A percentile compares a stretch with the other conserved stretches of the same genome.
Evolutionary conservation across 305 asterid genomes (phyloP).

Genomic region (Galium porrigens): DNA sequence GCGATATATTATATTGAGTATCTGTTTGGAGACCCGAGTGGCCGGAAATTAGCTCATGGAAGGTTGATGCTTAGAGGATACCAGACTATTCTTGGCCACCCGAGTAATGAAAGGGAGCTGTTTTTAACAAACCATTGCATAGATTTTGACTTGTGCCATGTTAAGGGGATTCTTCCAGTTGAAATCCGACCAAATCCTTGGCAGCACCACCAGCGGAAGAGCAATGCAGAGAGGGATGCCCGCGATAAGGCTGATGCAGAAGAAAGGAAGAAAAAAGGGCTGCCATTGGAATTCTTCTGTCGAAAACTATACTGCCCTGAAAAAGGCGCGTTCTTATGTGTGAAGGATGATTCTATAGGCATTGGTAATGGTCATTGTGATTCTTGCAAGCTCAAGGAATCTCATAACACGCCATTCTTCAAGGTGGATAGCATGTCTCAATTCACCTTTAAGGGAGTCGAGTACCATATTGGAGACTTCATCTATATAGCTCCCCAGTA

Average conservation of each 20-base stretch:
- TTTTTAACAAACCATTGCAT: slow-evolving; percentile 19
- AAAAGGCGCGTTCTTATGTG: slow-evolving; percentile 17
- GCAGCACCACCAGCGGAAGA: slow-evolving; percentile 9
- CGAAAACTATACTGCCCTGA: slow-evolving; percentile 19
- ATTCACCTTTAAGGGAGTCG: slow-evolving; percentile 14
- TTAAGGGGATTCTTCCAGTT: background rate
- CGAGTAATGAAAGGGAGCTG: slow-evolving; percentile 14
- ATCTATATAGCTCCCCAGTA: slow-evolving; percentile 10
- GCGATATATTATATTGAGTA: slow-evolving; percentile 12
- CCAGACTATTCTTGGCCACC: slow-evolving; percentile 16
- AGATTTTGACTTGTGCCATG: slow-evolving; percentile 14
- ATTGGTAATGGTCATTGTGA: slow-evolving; percentile 16
- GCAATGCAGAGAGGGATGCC: slow-evolving; percentile 2
- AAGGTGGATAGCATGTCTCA: background rate
- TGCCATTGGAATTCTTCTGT: slow-evolving; percentile 14
- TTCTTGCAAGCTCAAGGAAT: slow-evolving; percentile 14
- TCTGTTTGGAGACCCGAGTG: slow-evolving; percentile 17
- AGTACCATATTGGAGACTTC: slow-evolving; percentile 13
- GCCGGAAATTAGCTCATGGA: slow-evolving; percentile 16
- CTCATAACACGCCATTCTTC: background rate
- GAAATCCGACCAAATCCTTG: slow-evolving; percentile 6
- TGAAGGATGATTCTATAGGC: slow-evolving; percentile 10
- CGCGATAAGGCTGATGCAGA: slow-evolving; percentile 8
- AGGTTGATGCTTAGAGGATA: slow-evolving; percentile 15
- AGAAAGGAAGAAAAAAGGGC: slow-evolving; percentile 1